These are phyloP conservation scores for Mortierella sp. DNA, from an alignment of 371 early-diverging fungal genomes.

Conservation along the genomic window DNA sequence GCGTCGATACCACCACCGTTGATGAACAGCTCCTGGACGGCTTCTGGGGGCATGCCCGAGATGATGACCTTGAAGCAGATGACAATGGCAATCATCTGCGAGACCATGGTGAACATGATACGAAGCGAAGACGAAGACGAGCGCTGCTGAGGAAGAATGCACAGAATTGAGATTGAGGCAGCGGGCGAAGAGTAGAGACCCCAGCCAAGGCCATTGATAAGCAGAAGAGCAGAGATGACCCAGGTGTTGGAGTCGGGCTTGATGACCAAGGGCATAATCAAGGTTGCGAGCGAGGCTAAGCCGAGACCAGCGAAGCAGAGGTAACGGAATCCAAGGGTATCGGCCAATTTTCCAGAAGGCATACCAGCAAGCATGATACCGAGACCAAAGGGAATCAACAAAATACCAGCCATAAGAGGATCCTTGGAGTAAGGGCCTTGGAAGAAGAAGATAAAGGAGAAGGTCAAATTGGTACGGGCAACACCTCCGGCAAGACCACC, in stretches of 20 bases:
- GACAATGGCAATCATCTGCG: slow-evolving; percentile 55
- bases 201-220: slow-evolving; percentile 48
- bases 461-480: slow-evolving; percentile 54
- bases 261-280: slow-evolving; percentile 48
- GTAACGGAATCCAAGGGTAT: slow-evolving; percentile 39
- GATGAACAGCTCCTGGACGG: slow-evolving; percentile 47
- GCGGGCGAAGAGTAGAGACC: slow-evolving; percentile 52
- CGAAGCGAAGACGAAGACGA: slow-evolving; percentile 50
- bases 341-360: slow-evolving; percentile 47
- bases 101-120: slow-evolving; percentile 56
- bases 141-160: slow-evolving; percentile 53
- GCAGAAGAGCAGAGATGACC: slow-evolving; percentile 38
- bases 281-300: slow-evolving; percentile 29
- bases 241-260: slow-evolving; percentile 44
- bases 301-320: slow-evolving; percentile 38
- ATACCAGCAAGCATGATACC: slow-evolving; percentile 55
- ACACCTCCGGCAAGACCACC: slow-evolving; percentile 55
- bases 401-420: slow-evolving; percentile 51
- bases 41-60: slow-evolving; percentile 41
- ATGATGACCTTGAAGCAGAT: slow-evolving; percentile 56
- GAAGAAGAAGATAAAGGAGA: slow-evolving; percentile 54
- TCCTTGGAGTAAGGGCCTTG: slow-evolving; percentile 49
- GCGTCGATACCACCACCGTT: slow-evolving; percentile 40
- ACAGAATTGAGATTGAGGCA: slow-evolving; percentile 50
- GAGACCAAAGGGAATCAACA: slow-evolving; percentile 48